These are phyloP conservation scores for Acrasis kona DNA, from an alignment of 78 protist species.

Conservation along the genomic window DNA sequence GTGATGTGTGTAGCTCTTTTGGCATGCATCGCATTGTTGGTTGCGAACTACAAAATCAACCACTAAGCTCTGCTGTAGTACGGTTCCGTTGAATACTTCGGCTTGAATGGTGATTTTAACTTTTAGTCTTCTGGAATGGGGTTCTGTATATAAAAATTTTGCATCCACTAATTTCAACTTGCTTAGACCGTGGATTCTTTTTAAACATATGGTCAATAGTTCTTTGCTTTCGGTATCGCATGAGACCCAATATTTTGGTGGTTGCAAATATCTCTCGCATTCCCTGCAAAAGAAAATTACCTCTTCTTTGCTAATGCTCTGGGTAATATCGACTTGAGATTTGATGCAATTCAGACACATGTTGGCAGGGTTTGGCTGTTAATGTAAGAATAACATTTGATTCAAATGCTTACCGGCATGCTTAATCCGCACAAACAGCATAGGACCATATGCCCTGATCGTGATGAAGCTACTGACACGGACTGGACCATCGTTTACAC, in stretches of 20 bases:
- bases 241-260: constrained; percentile 72
- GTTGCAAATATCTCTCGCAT: constrained; percentile 77
- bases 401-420: too few species aligned
- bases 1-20: constrained; percentile 73
- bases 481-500: too few species aligned
- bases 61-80: constrained; percentile 47
- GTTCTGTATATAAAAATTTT: constrained; percentile 98
- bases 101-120: constrained; percentile 87
- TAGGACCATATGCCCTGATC: constrained; percentile 6
- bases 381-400: too few species aligned
- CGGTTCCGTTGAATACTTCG: constrained; percentile 58
- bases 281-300: constrained; percentile 73
- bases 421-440: constrained; percentile 75
- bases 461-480: too few species aligned
- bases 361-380: constrained; percentile 90
- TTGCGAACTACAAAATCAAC: constrained; percentile 79
- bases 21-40: constrained; percentile 80
- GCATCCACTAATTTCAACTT: constrained; percentile 92
- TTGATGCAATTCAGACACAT: constrained; percentile 95
- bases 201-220: constrained; percentile 80
- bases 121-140: constrained; percentile 91
- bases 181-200: constrained; percentile 67
- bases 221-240: constrained; percentile 85
- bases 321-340: constrained; percentile 89
- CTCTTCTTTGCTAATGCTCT: constrained; percentile 80